Base-by-base conservation (phyloP, 768 basidiomycete species). In the Leccinellum rugosiceps region DNA sequence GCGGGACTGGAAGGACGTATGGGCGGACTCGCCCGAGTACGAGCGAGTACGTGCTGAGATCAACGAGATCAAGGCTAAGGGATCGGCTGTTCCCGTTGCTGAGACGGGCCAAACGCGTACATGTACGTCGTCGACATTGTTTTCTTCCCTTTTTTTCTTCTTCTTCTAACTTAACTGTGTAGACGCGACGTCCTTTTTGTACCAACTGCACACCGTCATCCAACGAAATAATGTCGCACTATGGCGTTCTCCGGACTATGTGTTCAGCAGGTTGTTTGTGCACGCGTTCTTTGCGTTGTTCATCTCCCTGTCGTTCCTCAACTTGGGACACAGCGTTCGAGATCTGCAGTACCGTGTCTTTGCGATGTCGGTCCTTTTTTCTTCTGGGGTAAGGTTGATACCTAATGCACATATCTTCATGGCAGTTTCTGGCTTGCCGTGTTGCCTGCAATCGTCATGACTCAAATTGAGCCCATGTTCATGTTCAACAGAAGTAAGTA, bases 1-100 rank as follows among this genome's bases (percentile, higher is more conserved):
- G 55, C 83, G 84, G 31, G 93, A 96, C 65, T 96, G 94, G 94
- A 85, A 85, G 55, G 84, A 91, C 59, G 77, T 92, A 50, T 96
- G 94, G 94, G 72, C 82, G 17, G 83, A 88, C 35, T 92, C 88
- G 5, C 76, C 83, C 0, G 88, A 94, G 72, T 79, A 65, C 54
- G 57, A 70, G 46, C 63, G 61, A 25, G 76, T 78, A 30, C 73
- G 69, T 23, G 64, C 63, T 26, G 79, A 84, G 56, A 83, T 85
- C 30, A 63, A 68, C 8, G 62, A 60, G 3, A 80, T 85, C 65
- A 83, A 83, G 63, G 58, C 62, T 13, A 75, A 76, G 21, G 82
- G 79, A 1, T 72, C 84, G 26, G 71, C 80, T 9, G 67, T 68
- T 38, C 78, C 79, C 1, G 72, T 74, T 8, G 59, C 75, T 10